Conservation (phyloP, 83 land plant species). For the Isoetes engelmannii region DNA sequence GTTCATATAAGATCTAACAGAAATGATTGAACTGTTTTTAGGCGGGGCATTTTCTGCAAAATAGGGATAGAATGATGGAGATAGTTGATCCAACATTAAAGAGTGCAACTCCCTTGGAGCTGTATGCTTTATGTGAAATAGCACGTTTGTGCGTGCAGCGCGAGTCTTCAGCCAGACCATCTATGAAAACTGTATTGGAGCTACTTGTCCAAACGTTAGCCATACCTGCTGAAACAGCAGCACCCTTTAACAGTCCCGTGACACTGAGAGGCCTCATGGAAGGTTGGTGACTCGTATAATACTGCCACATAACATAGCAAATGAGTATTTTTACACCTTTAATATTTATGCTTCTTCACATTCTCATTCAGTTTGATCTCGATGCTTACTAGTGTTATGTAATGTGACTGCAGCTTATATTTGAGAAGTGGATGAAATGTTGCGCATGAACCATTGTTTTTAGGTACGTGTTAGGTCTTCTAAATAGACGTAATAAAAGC, state of each 20-base stretch:
- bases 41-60: constrained; percentile 32
- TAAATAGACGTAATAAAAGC: no score
- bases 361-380: background rate
- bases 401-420: background rate
- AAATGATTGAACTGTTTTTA: background rate
- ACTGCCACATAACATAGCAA: background rate
- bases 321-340: background rate
- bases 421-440: background rate
- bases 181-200: constrained; percentile 21
- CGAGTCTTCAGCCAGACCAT: constrained; percentile 23
- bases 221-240: constrained; percentile 26
- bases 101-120: constrained; percentile 23
- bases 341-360: background rate
- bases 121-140: constrained; percentile 33
- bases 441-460: background rate
- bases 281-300: background rate
- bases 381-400: background rate
- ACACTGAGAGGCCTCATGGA: constrained; percentile 29
- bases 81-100: constrained; percentile 26
- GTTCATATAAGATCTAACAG: background rate
- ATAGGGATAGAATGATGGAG: constrained; percentile 29
- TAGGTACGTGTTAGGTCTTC: background rate
- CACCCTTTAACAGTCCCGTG: constrained; percentile 27
- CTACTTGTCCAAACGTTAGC: constrained; percentile 29
- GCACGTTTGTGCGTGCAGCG: constrained; percentile 27